A percentile compares a stretch with the other conserved stretches of the same genome.
These are phyloP conservation scores for Cladophialophora carrionii DNA, from an alignment of 2,329 filamentous ascomycete genomes.

Conservation along the genomic window DNA sequence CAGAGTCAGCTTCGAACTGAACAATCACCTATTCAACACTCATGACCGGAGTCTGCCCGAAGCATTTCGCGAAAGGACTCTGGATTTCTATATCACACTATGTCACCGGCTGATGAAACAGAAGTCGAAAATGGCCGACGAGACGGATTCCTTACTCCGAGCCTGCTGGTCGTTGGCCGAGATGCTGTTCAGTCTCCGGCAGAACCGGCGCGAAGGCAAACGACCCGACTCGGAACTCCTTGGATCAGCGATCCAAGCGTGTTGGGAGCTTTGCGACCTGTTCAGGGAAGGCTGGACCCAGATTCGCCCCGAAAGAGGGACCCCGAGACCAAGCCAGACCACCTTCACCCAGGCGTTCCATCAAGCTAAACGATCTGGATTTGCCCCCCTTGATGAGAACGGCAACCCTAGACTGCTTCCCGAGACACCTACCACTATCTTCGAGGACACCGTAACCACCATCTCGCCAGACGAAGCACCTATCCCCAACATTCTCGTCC, in stretches of 20 bases:
- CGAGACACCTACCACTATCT: conserved; percentile 92
- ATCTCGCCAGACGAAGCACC: conserved; percentile 78
- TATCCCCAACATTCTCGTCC: conserved; percentile 82
- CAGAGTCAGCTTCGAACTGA: conserved; percentile 90
- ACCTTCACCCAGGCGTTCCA: conserved; percentile 66
- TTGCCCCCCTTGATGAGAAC: conserved; percentile 39
- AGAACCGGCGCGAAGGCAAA: conserved; percentile 75
- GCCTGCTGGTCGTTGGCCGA: conserved; percentile 91
- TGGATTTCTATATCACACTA: conserved; percentile 92
- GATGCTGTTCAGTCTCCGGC: conserved; percentile 87
- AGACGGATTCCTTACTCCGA: conserved; percentile 80
- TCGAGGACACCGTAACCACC: conserved; percentile 74
- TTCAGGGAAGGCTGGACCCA: conserved; percentile 92
- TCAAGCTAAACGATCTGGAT: conserved; percentile 53
- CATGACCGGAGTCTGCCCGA: conserved; percentile 84
- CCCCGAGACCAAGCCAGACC: conserved; percentile 78
- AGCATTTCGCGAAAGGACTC: conserved; percentile 81
- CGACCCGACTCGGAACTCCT: conserved; percentile 79
- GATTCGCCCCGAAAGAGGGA: conserved; percentile 80
- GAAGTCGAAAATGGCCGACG: conserved; percentile 72
- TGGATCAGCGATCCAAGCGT: conserved; percentile 85
- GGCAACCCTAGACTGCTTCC: conserved; percentile 53
- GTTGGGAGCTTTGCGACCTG: conserved; percentile 91
- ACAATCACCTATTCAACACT: conserved; percentile 92
- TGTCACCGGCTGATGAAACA: conserved; percentile 98